Percentiles rank a stretch among this genome's conserved stretches.
Evolutionary conservation across 345 rosid species (phyloP).

Genomic region (Populus ilicifolia): DNA sequence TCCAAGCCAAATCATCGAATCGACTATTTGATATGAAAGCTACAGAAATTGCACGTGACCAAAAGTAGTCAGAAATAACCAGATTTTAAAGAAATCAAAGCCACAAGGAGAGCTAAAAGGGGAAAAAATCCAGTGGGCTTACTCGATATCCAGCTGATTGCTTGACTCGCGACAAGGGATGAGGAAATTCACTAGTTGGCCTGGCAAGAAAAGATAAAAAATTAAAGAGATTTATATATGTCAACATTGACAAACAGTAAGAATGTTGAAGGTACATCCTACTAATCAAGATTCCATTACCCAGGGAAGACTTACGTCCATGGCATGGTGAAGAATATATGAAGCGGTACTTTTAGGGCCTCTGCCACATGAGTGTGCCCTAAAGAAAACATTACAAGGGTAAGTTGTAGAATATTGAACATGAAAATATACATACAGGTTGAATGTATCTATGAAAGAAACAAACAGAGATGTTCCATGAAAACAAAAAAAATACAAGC

Average conservation of each 20-base stretch:
- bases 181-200: constrained; percentile 97
- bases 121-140: constrained; percentile 23
- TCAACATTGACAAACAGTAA: constrained; percentile 13
- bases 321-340: constrained; percentile 99
- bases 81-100: background rate
- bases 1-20: constrained; percentile 98
- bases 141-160: constrained; percentile 97
- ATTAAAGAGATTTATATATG: constrained; percentile 1
- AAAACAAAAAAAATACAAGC: background rate
- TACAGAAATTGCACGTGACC: constrained; percentile 22
- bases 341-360: constrained; percentile 80
- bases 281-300: constrained; percentile 41
- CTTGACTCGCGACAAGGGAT: constrained; percentile 98
- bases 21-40: constrained; percentile 97
- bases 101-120: background rate
- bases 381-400: constrained; percentile 31
- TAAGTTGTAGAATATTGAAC: constrained; percentile 15
- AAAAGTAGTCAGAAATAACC: constrained; percentile 1
- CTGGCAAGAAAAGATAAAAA: constrained; percentile 39
- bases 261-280: constrained; percentile 18
- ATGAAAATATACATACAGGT: background rate
- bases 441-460: background rate
- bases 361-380: constrained; percentile 99
- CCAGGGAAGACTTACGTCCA: constrained; percentile 95
- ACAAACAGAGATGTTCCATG: background rate